Conservation (phyloP, 192 early-diverging fungal genomes). For the Coemansia sp. region DNA sequence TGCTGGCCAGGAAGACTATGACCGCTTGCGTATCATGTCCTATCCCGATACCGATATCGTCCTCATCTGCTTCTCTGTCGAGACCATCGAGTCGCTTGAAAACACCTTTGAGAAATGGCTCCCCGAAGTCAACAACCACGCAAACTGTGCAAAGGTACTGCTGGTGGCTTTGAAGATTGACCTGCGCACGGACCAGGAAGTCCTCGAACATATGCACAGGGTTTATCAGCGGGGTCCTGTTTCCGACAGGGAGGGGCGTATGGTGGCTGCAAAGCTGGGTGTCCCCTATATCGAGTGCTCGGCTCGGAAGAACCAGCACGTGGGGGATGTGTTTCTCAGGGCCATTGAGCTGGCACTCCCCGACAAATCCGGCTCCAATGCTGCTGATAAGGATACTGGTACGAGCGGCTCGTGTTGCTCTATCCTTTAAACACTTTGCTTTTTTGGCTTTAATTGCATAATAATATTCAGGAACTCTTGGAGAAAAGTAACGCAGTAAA, state of each 20-base stretch:
- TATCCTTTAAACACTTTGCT: constrained; percentile 15
- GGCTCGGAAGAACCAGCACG: constrained; percentile 50
- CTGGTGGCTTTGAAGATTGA: constrained; percentile 53
- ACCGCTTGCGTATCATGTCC: constrained; percentile 82
- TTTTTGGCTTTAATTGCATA: neutral
- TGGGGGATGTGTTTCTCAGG: constrained; percentile 53
- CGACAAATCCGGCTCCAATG: neutral
- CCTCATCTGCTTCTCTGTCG: constrained; percentile 87
- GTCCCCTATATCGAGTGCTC: constrained; percentile 81
- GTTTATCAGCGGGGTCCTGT: constrained; percentile 21
- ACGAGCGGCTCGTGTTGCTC: constrained; percentile 15
- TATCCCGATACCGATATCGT: constrained; percentile 90
- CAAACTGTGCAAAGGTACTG: constrained; percentile 10
- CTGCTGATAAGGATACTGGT: neutral
- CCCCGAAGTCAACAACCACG: constrained; percentile 13
- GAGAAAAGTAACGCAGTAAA: neutral
- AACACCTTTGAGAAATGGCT: constrained; percentile 60
- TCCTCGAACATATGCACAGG: constrained; percentile 55
- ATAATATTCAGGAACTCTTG: neutral
- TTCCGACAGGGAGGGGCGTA: constrained; percentile 56
- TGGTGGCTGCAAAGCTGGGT: constrained; percentile 65
- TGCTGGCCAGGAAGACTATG: constrained; percentile 92
- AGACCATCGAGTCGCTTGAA: constrained; percentile 74
- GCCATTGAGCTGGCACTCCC: constrained; percentile 12
- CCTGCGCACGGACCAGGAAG: constrained; percentile 32